Evolutionary conservation across 805 yeast species (phyloP).

Genomic region (Yamadazyma sp.): DNA sequence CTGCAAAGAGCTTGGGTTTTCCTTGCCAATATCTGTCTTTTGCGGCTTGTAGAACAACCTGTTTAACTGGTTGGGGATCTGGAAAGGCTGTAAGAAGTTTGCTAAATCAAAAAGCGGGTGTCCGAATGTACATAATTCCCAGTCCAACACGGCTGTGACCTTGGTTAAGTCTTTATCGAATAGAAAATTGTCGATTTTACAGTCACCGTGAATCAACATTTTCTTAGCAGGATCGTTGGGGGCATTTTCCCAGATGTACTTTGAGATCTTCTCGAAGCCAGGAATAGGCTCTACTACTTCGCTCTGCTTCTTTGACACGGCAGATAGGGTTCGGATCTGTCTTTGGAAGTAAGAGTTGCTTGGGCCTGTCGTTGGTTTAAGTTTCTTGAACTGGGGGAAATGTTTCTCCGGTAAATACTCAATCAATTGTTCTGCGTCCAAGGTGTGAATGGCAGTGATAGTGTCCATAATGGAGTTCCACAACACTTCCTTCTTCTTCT

Average conservation of each 20-base stretch:
- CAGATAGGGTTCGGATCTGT: conserved; percentile 48
- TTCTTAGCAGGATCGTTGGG: conserved; percentile 49
- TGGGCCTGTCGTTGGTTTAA: conserved; percentile 4
- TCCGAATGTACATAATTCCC: conserved; percentile 67
- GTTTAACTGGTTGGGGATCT: conserved; percentile 42
- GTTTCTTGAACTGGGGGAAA: conserved; percentile 41
- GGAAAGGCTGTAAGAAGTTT: conserved; percentile 56
- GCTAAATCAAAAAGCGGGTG: conserved; percentile 64
- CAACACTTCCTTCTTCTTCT: conserved; percentile 23
- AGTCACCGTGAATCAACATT: conserved; percentile 61
- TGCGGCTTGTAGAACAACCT: conserved; percentile 25
- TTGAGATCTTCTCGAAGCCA: conserved; percentile 38
- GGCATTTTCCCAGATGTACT: conserved; percentile 42
- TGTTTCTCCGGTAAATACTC: conserved; percentile 44
- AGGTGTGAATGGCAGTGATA: conserved; percentile 48
- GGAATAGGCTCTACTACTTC: conserved; percentile 49
- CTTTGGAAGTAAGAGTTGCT: conserved; percentile 48
- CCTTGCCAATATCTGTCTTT: conserved; percentile 32
- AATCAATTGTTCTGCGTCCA: conserved; percentile 45
- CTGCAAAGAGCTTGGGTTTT: conserved; percentile 21
- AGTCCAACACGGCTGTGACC: conserved; percentile 58
- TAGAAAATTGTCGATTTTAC: conserved; percentile 63
- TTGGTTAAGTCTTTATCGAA: conserved; percentile 51
- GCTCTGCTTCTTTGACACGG: conserved; percentile 40
- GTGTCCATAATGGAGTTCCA: conserved; percentile 54